Conservation (phyloP, 192 early-diverging fungal genomes). For the Backusella tarrabulga region DNA sequence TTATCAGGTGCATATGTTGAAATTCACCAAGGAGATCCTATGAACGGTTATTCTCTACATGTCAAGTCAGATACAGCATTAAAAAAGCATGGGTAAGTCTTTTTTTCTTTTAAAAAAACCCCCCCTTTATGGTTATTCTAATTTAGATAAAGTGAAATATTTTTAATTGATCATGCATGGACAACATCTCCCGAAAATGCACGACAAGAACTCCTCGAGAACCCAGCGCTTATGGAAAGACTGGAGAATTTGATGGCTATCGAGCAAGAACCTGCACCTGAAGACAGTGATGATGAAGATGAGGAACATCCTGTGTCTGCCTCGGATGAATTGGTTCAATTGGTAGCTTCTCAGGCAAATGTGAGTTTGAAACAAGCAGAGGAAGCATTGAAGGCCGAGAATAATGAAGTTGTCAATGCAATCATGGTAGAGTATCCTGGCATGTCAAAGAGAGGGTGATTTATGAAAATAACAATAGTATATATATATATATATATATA, state of each 20-base stretch:
- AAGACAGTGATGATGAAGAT: slow-evolving; percentile 33
- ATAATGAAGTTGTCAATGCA: slow-evolving; percentile 94
- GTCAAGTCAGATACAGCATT: slow-evolving; percentile 41
- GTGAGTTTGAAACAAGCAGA: slow-evolving; percentile 84
- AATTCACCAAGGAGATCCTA: slow-evolving; percentile 47
- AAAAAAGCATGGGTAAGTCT: slow-evolving; percentile 46
- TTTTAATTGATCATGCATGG: slow-evolving; percentile 73
- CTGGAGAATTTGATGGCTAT: slow-evolving; percentile 62
- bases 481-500: slow-evolving; percentile 1
- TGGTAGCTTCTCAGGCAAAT: slow-evolving; percentile 63
- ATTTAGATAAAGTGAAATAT: slow-evolving; percentile 51
- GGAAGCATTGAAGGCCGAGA: slow-evolving; percentile 82
- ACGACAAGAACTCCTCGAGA: slow-evolving; percentile 46
- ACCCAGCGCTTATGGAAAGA: slow-evolving; percentile 59
- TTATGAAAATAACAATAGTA: no score
- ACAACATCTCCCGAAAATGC: slow-evolving; percentile 62
- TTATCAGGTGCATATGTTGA: slow-evolving; percentile 37
- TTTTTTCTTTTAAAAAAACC: neutral
- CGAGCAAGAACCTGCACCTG: slow-evolving; percentile 38
- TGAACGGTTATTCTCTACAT: slow-evolving; percentile 52
- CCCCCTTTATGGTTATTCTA: neutral
- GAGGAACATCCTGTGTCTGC: slow-evolving; percentile 35
- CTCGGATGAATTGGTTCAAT: slow-evolving; percentile 39
- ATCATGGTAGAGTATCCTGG: slow-evolving; percentile 45
- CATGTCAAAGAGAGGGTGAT: no score